Percentiles rank a stretch among this genome's conserved stretches.
Conservation (phyloP, 2,329 filamentous ascomycete genomes). For the Dactylonectria macrodidyma region DNA sequence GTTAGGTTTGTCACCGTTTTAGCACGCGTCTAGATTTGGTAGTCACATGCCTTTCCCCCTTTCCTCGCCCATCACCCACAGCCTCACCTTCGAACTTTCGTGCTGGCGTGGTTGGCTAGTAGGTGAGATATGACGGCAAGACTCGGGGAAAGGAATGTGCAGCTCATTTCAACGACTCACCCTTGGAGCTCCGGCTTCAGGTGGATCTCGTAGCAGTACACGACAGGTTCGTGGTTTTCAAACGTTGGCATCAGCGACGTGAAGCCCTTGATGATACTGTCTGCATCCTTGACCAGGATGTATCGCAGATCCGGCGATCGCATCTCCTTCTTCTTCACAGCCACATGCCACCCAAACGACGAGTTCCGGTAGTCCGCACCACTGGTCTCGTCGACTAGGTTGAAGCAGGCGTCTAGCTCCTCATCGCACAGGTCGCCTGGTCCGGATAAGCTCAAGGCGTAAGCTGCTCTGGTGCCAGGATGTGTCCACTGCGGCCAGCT, state of each 20-base stretch:
- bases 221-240: conserved; percentile 75
- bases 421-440: conserved; percentile 56
- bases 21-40: not conserved
- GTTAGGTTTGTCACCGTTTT: conserved; percentile 29
- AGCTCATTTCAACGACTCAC: conserved; percentile 52
- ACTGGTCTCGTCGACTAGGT: conserved; percentile 75
- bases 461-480: conserved; percentile 58
- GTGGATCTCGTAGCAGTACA: conserved; percentile 88
- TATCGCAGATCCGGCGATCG: conserved; percentile 76
- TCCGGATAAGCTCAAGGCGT: conserved; percentile 61
- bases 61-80: conserved; percentile 11
- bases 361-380: conserved; percentile 75
- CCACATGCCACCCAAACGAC: conserved; percentile 73
- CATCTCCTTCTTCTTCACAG: conserved; percentile 78
- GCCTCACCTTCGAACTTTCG: conserved; percentile 11
- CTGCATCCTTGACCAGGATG: conserved; percentile 67
- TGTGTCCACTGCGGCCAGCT: conserved; percentile 65
- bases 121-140: conserved; percentile 12
- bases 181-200: conserved; percentile 70
- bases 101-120: conserved; percentile 9
- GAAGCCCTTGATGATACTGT: conserved; percentile 64
- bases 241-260: conserved; percentile 80
- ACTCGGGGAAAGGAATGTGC: conserved; percentile 1
- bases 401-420: conserved; percentile 69
- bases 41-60: conserved; percentile 14